Conservation (phyloP, 192 early-diverging fungal genomes). For the Podila epigama region DNA sequence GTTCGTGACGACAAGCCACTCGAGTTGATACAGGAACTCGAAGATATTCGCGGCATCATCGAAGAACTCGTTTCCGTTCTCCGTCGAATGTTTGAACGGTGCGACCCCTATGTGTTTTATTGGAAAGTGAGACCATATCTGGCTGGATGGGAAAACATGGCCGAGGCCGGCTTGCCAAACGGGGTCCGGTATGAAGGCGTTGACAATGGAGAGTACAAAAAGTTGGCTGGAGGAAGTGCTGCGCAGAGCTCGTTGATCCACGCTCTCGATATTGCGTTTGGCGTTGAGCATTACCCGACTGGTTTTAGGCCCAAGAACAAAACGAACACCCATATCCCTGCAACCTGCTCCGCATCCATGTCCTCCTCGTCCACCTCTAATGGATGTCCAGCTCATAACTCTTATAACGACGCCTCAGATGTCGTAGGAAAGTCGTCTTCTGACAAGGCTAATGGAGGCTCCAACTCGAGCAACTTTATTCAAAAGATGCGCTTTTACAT, state of each 20-base stretch:
- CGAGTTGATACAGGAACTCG: constrained; percentile 58
- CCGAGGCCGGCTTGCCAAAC: constrained; percentile 81
- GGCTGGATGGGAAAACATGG: constrained; percentile 92
- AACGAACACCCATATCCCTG: background rate
- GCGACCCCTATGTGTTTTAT: constrained; percentile 95
- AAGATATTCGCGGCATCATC: constrained; percentile 61
- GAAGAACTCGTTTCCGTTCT: constrained; percentile 62
- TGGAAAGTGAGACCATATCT: constrained; percentile 90
- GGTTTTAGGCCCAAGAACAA: constrained; percentile 50
- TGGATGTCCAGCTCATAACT: constrained; percentile 3
- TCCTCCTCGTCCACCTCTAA: background rate
- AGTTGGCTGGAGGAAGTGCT: constrained; percentile 91
- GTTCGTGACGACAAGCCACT: constrained; percentile 60
- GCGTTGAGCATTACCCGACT: constrained; percentile 87
- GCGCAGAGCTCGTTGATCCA: constrained; percentile 95
- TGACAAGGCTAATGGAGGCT: background rate
- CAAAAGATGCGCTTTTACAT: constrained; percentile 94
- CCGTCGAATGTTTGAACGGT: constrained; percentile 89
- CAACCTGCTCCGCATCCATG: background rate
- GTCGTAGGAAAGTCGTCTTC: background rate
- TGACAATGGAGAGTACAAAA: constrained; percentile 74
- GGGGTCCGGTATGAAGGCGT: constrained; percentile 96
- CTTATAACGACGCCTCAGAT: constrained; percentile 14
- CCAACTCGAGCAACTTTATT: constrained; percentile 73
- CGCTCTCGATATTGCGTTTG: constrained; percentile 86